Conservation (phyloP, 2,329 filamentous ascomycete genomes). For the Calcarisporium arbuscula region DNA sequence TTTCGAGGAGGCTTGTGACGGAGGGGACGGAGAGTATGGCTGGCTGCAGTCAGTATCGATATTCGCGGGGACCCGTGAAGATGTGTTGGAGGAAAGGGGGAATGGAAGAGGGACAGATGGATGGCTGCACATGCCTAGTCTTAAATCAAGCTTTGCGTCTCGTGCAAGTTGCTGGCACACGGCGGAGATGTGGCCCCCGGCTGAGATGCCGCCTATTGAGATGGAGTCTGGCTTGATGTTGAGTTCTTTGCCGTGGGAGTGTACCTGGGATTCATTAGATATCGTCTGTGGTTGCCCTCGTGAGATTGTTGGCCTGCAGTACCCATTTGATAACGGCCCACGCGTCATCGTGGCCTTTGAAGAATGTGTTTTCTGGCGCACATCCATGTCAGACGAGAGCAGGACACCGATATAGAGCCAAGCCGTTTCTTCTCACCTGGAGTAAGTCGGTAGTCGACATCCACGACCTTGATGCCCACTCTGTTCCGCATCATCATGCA, state of each 20-base stretch:
- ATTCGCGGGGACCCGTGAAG: no score
- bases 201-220: slow-evolving; percentile 9
- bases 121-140: slow-evolving; percentile 3
- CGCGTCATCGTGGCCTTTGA: slow-evolving; percentile 7
- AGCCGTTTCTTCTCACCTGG: no score
- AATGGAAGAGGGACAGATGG: neutral
- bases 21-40: slow-evolving; percentile 4
- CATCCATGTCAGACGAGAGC: no score
- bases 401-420: no score
- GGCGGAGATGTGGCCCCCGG: slow-evolving; percentile 5
- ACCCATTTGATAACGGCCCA: slow-evolving; percentile 9
- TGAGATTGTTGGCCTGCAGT: no score
- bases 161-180: slow-evolving; percentile 7
- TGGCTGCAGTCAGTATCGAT: no score
- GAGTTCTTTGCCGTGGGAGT: neutral
- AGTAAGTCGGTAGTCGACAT: slow-evolving; percentile 5
- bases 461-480: slow-evolving; percentile 5
- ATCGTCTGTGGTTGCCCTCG: no score
- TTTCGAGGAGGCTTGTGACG: neutral
- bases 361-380: slow-evolving; percentile 5
- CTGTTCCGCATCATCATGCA: slow-evolving; percentile 5
- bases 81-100: neutral
- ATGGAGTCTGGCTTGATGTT: slow-evolving; percentile 7
- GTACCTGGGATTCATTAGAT: no score
- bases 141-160: slow-evolving; percentile 4